phyloP scores from a whole-genome alignment of 768 basidiomycete genomes.

The Pleurotus salmoneostramineus region DNA sequence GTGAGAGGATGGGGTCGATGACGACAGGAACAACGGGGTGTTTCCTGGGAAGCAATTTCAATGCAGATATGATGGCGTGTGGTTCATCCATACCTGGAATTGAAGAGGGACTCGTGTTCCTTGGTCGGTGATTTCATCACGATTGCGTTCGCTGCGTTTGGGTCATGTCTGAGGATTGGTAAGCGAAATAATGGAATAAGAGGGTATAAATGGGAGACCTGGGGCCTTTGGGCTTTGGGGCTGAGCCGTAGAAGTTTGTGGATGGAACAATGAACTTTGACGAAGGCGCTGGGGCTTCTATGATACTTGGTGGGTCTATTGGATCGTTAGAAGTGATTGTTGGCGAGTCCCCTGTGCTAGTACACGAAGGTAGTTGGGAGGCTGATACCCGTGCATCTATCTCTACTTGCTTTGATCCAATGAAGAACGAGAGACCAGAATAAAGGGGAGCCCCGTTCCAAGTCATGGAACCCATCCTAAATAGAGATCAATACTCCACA shows the following conservation, averaged over 20 bases:
- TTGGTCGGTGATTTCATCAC: slow-evolving; percentile 80
- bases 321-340: not conserved
- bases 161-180: slow-evolving; percentile 60
- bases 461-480: slow-evolving; percentile 57
- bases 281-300: slow-evolving; percentile 11
- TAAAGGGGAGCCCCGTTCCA: slow-evolving; percentile 59
- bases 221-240: slow-evolving; percentile 32
- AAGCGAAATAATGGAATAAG: not conserved
- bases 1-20: slow-evolving; percentile 79
- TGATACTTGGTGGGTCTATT: not conserved
- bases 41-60: slow-evolving; percentile 35
- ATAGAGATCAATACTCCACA: not conserved
- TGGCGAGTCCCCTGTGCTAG: slow-evolving; percentile 25
- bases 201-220: slow-evolving; percentile 35
- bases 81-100: slow-evolving; percentile 53
- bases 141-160: slow-evolving; percentile 69
- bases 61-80: not conserved
- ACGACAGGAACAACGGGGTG: slow-evolving; percentile 76
- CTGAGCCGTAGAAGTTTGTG: slow-evolving; percentile 55
- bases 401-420: slow-evolving; percentile 60
- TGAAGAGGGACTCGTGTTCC: slow-evolving; percentile 61
- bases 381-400: slow-evolving; percentile 48
- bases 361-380: slow-evolving; percentile 43
- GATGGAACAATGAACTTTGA: slow-evolving; percentile 45
- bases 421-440: slow-evolving; percentile 38